Evolutionary conservation across 352 stramenopile genomes (phyloP).

Genomic region (Globisporangium orthogonon): DNA sequence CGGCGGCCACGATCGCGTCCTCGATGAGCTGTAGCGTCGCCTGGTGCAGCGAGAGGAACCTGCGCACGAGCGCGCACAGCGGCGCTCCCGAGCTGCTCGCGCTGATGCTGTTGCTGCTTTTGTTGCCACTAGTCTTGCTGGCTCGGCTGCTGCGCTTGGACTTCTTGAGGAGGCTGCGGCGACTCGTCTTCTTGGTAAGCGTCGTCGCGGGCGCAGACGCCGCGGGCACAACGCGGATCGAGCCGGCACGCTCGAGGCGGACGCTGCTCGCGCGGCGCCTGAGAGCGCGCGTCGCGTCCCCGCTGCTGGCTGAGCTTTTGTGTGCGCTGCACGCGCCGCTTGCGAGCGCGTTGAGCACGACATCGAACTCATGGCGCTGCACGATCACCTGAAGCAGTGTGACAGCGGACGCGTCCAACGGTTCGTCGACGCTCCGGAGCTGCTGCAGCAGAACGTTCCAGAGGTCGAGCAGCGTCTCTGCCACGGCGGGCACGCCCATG

Average conservation of each 20-base stretch:
- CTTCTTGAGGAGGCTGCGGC: constrained; percentile 13
- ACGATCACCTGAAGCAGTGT: constrained; percentile 34
- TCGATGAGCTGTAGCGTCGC: constrained; percentile 48
- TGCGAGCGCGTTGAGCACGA: constrained; percentile 38
- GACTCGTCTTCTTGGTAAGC: constrained; percentile 5
- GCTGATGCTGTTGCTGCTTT: not conserved
- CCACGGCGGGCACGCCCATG: constrained; percentile 9
- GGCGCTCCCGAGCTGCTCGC: constrained; percentile 5
- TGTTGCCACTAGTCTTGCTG: not conserved
- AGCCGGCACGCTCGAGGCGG: constrained; percentile 8
- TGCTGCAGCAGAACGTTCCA: constrained; percentile 53
- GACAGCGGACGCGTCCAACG: constrained; percentile 18
- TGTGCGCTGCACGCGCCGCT: constrained; percentile 45
- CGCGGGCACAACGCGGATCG: constrained; percentile 10
- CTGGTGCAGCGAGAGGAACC: constrained; percentile 59
- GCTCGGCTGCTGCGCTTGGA: constrained; percentile 16
- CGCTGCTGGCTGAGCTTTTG: constrained; percentile 8
- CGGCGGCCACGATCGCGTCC: constrained; percentile 17
- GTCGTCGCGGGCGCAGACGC: constrained; percentile 6
- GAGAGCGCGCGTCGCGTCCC: constrained; percentile 4
- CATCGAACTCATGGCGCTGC: constrained; percentile 49
- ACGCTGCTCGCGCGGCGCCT: constrained; percentile 14
- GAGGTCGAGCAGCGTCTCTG: constrained; percentile 37
- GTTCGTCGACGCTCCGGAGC: constrained; percentile 17
- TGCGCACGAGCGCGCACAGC: constrained; percentile 43